These are phyloP conservation scores for Pyrus hybrid DNA, from an alignment of 331 rosid genomes.

Conservation along the genomic window DNA sequence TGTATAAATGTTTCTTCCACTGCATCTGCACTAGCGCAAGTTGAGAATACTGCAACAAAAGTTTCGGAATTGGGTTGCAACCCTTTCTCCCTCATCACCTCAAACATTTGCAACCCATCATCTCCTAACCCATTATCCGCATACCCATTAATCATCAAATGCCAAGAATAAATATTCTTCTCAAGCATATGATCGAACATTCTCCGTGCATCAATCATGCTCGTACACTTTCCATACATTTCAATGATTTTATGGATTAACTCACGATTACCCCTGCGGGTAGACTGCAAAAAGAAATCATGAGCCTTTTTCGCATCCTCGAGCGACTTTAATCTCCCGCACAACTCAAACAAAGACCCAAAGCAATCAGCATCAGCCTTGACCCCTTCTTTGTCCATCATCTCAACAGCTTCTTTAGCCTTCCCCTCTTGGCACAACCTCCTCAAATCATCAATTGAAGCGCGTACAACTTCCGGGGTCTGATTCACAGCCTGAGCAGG, in stretches of 20 bases:
- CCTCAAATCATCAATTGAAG: conserved; percentile 39
- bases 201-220: conserved; percentile 76
- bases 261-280: conserved; percentile 46
- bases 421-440: conserved; percentile 58
- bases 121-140: conserved; percentile 74
- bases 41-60: conserved; percentile 52
- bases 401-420: conserved; percentile 54
- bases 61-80: conserved; percentile 59
- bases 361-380: conserved; percentile 74
- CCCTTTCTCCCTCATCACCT: conserved; percentile 65
- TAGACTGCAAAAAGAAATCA: conserved; percentile 70
- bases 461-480: conserved; percentile 16
- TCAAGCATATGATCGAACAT: conserved; percentile 83
- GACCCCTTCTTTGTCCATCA: conserved; percentile 65
- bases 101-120: conserved; percentile 71
- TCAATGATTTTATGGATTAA: conserved; percentile 60
- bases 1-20: conserved; percentile 73
- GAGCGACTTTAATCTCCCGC: conserved; percentile 47
- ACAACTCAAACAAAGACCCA: conserved; percentile 38
- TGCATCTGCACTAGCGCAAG: conserved; percentile 84
- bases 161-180: conserved; percentile 62
- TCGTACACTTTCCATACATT: conserved; percentile 66
- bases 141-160: conserved; percentile 59
- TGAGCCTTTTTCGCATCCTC: conserved; percentile 75
- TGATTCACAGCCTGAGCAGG: conserved; percentile 21